A percentile compares a stretch with the other conserved stretches of the same genome.
Conservation (phyloP, 805 yeast species). For the Yamadazyma nakazawae region DNA sequence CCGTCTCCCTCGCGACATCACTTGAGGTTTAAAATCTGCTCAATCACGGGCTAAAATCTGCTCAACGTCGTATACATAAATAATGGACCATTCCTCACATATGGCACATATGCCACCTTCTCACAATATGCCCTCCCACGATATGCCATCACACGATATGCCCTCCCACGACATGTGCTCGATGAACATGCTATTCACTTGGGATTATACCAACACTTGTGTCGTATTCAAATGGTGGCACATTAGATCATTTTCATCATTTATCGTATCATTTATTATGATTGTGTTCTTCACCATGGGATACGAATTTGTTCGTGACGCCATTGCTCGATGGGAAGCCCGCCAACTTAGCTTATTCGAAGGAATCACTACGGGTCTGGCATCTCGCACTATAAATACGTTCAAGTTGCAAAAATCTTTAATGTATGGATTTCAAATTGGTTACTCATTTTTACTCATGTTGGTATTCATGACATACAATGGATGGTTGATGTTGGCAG, state of each 20-base stretch:
- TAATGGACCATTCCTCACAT: not conserved
- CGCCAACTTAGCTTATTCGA: conserved; percentile 1
- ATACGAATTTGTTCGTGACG: conserved; percentile 54
- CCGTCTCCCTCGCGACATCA: not conserved
- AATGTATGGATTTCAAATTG: conserved; percentile 62
- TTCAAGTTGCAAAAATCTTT: conserved; percentile 34
- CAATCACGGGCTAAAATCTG: not conserved
- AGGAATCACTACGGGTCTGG: conserved; percentile 6
- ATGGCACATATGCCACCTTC: conserved; percentile 1
- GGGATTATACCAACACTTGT: conserved; percentile 73
- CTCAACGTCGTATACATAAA: not conserved
- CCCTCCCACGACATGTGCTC: conserved; percentile 32
- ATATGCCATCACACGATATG: not conserved
- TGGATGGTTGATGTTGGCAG: conserved; percentile 79
- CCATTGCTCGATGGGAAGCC: conserved; percentile 28
- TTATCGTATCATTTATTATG: conserved; percentile 50
- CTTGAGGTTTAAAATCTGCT: not conserved
- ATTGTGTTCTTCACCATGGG: conserved; percentile 49
- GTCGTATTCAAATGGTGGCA: conserved; percentile 82
- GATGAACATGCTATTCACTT: conserved; percentile 76
- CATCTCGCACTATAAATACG: conserved; percentile 7
- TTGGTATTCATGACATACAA: conserved; percentile 83
- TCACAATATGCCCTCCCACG: not conserved
- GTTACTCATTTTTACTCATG: conserved; percentile 71
- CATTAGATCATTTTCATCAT: conserved; percentile 48